A percentile compares a stretch with the other conserved stretches of the same genome.
Conservation (phyloP, 2,329 filamentous ascomycete genomes). For the Sporothrix globosa region DNA sequence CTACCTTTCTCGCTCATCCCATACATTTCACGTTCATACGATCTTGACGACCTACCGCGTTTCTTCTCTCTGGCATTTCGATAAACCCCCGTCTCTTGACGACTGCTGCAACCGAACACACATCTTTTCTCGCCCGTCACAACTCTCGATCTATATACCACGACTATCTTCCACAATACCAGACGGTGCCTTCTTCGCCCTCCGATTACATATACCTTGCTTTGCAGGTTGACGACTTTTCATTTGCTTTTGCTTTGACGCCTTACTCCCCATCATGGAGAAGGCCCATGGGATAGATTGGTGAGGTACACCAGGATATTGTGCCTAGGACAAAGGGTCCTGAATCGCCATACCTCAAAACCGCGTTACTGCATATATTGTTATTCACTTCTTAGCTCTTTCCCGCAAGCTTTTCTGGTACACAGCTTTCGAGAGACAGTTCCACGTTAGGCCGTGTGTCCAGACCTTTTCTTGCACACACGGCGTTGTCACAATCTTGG, state of each 20-base stretch:
- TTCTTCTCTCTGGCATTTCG: conserved; percentile 6
- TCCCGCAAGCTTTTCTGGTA: not conserved
- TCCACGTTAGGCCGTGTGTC: not conserved
- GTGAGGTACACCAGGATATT: conserved; percentile 4
- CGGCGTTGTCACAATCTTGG: not conserved
- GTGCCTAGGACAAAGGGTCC: not conserved
- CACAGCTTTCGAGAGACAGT: not conserved
- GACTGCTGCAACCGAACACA: not conserved
- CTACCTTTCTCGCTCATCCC: not conserved
- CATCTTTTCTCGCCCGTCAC: conserved; percentile 1
- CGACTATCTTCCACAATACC: not conserved
- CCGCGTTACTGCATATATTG: conserved; percentile 11
- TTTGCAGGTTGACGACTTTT: conserved; percentile 9
- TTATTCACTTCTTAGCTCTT: conserved; percentile 8
- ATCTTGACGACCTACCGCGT: conserved; percentile 30
- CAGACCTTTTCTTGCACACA: conserved; percentile 18
- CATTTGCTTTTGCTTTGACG: conserved; percentile 22
- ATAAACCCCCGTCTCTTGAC: not conserved
- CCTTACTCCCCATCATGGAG: not conserved
- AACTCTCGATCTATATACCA: not conserved
- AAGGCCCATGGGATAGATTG: conserved; percentile 27
- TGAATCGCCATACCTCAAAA: conserved; percentile 5
- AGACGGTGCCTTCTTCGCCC: not conserved
- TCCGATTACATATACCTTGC: not conserved
- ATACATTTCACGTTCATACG: conserved; percentile 24